Base-by-base conservation (phyloP, 2,329 filamentous ascomycete species). In the Cladophialophora exuberans region DNA sequence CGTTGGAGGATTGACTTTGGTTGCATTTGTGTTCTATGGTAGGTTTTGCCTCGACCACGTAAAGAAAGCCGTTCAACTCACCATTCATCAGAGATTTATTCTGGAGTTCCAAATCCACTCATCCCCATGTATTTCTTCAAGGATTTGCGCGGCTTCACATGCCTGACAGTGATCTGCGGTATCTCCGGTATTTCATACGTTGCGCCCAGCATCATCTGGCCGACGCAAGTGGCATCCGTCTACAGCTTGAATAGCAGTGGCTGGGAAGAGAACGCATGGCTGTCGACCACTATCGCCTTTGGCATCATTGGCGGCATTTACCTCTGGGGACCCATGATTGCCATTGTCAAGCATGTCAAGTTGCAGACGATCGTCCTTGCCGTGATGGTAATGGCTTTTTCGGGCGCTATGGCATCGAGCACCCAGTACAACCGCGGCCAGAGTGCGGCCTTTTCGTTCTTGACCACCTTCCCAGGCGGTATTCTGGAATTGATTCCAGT, bases 321-420 rank as follows among this genome's bases (percentile, higher is more conserved):
- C 26, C 52, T 67, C 33, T 57, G 65, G 30, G 65, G 65, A 30
- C 52, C 64, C 22, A 36, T 67, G 3, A 64, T 66, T 63, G 36
- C 61, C 60, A 53, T 67, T 52, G 41, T 70, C 60, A 63, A 62
- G 22, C 63, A 58, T 41, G 52, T 65, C 42, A 47, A 59, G 6
- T 56, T 9, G 2, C 63, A 65, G 36, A n/a, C 17, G 13, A 7
- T 43, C 10, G 20, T 43, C 6, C 18, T 43, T 9, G 52, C 62
- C 35, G 28, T 65, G 0, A 57, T 62, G 3, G 62, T 36, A 13
- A 6, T 22, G 3, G 22, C 31, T 22, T 35, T 54, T 13, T 13
- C 20, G 20, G 41, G 11, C 6, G 30, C 35, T 22, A 10, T 54
- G n/a, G 17, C 25, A 22, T 11, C 35, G 2, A 9, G 25, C 36